phyloP scores from a whole-genome alignment of 495 filamentous ascomycete genomes.

The Aspergillus baeticus region DNA sequence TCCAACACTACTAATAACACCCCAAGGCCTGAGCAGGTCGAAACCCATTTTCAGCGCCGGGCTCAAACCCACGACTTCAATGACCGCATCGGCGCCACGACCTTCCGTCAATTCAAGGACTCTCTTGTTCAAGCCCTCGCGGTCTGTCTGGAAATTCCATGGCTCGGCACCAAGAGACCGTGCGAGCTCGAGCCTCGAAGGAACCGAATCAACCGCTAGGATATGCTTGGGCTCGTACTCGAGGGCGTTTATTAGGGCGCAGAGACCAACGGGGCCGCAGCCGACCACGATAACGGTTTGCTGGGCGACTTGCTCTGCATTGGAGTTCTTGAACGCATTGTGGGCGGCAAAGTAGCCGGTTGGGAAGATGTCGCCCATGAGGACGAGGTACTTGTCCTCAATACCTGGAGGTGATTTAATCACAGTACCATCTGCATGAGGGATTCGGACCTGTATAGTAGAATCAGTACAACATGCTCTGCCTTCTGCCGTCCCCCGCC shows the following conservation, averaged over 20 bases:
- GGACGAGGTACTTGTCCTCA: slow-evolving; percentile 73
- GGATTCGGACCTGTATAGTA: slow-evolving; percentile 63
- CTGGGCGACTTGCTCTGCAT: slow-evolving; percentile 59
- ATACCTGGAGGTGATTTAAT: slow-evolving; percentile 75
- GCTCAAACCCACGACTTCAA: slow-evolving; percentile 89
- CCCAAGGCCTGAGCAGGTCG: slow-evolving; percentile 84
- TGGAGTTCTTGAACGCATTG: slow-evolving; percentile 73
- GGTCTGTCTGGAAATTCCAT: slow-evolving; percentile 74
- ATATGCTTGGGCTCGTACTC: slow-evolving; percentile 79
- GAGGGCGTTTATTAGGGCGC: slow-evolving; percentile 79
- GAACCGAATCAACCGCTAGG: slow-evolving; percentile 82
- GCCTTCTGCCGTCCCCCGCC: not conserved
- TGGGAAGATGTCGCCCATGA: slow-evolving; percentile 62
- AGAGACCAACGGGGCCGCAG: slow-evolving; percentile 87
- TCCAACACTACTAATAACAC: slow-evolving; percentile 82
- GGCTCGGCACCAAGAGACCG: slow-evolving; percentile 78
- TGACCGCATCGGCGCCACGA: slow-evolving; percentile 83
- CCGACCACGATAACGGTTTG: slow-evolving; percentile 80
- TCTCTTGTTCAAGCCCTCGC: slow-evolving; percentile 63
- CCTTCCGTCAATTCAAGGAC: slow-evolving; percentile 78
- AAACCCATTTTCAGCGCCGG: slow-evolving; percentile 80
- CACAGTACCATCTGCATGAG: slow-evolving; percentile 79
- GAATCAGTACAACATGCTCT: not conserved
- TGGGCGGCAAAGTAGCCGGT: slow-evolving; percentile 89
- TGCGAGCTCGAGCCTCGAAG: slow-evolving; percentile 75